Base-by-base conservation (phyloP, 2,329 filamentous ascomycete genomes). In the Sphaerostilbella broomeana region DNA sequence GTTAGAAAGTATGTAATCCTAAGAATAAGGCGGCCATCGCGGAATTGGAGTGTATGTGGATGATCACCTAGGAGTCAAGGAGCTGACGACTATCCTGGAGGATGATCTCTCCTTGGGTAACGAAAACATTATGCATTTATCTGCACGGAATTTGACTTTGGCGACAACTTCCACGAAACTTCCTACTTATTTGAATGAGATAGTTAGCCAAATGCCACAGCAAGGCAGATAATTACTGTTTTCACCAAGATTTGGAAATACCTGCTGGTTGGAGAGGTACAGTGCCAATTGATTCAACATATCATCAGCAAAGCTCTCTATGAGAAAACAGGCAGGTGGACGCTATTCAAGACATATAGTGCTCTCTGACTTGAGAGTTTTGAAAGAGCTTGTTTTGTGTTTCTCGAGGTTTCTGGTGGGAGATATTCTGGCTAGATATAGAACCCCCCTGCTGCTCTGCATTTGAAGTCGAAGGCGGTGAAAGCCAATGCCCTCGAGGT, bases 141-240 rank as follows among this genome's bases (percentile, higher is more conserved):
- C 17, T 52, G 55, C 18, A 60, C 69, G 3, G 46, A 43, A 0
- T 57, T 64, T 22, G 66, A 70, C 47, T 70, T 58, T 40, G 67
- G 67, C 4, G 67, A 70, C 37, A 55, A 69, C 13, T 60, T 70
- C 9, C 67, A 70, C 19, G 67, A 65, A 3, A 52, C 67, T 4
- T 62, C 69, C 13, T 53, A 69, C 6, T 53, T 59, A 10, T 65
- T 65, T 0, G 51, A 52, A 30, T 54, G 55, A 26, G 64, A 61
- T 51, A 58, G 59, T 43, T 65, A 67, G 11, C 63, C 55, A 1
- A 51, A 62, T 28, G 44, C 45, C 6, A 57, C 54, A 1, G 51
- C 60, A 5, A 54, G 56, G 2, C 42, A 58, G 12, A 38, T 62
- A 4, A 49, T 58, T 0, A 43, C 48, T 3, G 51, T 44, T 1